These are phyloP conservation scores for Lophium mytilinum DNA, from an alignment of 495 filamentous ascomycete genomes.

Conservation along the genomic window DNA sequence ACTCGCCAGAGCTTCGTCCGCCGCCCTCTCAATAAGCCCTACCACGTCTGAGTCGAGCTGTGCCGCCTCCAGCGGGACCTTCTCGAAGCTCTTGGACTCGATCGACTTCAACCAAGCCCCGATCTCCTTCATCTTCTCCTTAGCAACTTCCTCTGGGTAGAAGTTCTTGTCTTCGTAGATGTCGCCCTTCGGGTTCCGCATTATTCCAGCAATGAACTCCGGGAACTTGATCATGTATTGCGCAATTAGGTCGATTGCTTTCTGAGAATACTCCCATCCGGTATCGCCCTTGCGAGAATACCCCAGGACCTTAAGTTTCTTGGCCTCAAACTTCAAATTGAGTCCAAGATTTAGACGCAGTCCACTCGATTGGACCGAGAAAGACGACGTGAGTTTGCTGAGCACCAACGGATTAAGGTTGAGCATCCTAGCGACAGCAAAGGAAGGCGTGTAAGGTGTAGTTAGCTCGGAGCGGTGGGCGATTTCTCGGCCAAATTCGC, in stretches of 20 bases:
- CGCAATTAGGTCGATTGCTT: slow-evolving; percentile 68
- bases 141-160: slow-evolving; percentile 63
- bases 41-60: slow-evolving; percentile 91
- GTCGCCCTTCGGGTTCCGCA: slow-evolving; percentile 63
- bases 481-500: slow-evolving; percentile 71
- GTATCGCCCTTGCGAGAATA: slow-evolving; percentile 77
- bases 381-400: slow-evolving; percentile 92
- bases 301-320: slow-evolving; percentile 90
- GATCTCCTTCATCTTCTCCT: slow-evolving; percentile 77
- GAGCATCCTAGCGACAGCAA: slow-evolving; percentile 71
- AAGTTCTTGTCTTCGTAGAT: slow-evolving; percentile 78
- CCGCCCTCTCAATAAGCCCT: slow-evolving; percentile 67
- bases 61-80: slow-evolving; percentile 87
- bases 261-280: slow-evolving; percentile 92
- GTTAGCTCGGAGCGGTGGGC: slow-evolving; percentile 55
- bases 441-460: slow-evolving; percentile 77
- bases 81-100: slow-evolving; percentile 83
- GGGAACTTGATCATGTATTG: slow-evolving; percentile 93
- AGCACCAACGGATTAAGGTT: slow-evolving; percentile 76
- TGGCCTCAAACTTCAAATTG: slow-evolving; percentile 93
- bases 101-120: slow-evolving; percentile 83
- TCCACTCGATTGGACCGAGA: slow-evolving; percentile 71
- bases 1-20: slow-evolving; percentile 48
- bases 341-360: slow-evolving; percentile 80
- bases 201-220: slow-evolving; percentile 83